Base-by-base conservation (phyloP, 78 protist genomes). In the Protostelium mycophagum region DNA sequence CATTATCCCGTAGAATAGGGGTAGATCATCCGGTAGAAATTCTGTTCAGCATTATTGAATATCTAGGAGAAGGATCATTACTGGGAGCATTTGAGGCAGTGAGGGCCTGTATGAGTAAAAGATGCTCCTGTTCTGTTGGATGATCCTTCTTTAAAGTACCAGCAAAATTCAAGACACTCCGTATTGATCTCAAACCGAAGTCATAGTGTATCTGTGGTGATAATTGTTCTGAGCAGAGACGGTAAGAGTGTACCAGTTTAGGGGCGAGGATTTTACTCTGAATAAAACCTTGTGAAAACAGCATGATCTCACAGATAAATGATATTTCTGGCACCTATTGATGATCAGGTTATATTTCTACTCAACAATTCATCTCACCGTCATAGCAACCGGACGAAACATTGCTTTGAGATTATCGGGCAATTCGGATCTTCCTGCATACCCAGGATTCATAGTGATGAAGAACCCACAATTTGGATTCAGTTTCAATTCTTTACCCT, bases 361-460 rank as follows among this genome's bases (percentile, higher is more conserved):
- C n/a, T n/a, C n/a, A n/a, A n/a, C n/a, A n/a, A n/a, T n/a, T n/a
- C n/a, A n/a, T n/a, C n/a, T n/a, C n/a, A n/a, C 93, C 0, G 94
- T 93, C 98, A 98, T 97, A 34, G 94, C 95, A 31, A 93, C 94
- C 34, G 85, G 85, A 25, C 85, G 28, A 90, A 97, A 95, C 36
- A 95, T 91, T 29, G 89, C 96, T 93, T 97, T 95, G 73, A 94
- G 88, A 88, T 94, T 91, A 88, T 94, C 96, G 29, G 96, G 96
- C 35, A 92, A 89, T 85, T 94, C 95, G 0, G 96, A n/a, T 28
- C 98, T 92, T 0, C 98, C 98, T 0, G 97, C 96, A 63, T 96
- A 96, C 0, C 98, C 97, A 9, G 99, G 99, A 88, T 97, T 97
- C 98, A 97, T 96, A 10, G 98, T 97, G 92, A 96, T 96, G 91